phyloP scores from a whole-genome alignment of 495 filamentous ascomycete species.

The Cercophora scortea region DNA sequence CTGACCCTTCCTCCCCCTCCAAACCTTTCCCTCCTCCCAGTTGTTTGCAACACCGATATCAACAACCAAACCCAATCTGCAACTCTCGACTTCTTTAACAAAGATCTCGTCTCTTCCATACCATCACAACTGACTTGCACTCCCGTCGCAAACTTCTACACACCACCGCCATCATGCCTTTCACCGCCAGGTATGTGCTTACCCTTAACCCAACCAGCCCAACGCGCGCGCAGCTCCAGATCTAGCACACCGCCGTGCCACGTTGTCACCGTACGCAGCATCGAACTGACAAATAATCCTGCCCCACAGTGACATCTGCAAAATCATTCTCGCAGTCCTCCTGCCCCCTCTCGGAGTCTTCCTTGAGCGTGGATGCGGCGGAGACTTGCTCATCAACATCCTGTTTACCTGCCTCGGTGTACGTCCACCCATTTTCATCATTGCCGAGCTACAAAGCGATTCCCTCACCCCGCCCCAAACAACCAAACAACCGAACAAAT shows the following conservation, averaged over 20 bases:
- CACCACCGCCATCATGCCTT: conserved; percentile 44
- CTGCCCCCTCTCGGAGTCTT: conserved; percentile 86
- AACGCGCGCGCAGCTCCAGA: background rate
- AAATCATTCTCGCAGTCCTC: conserved; percentile 83
- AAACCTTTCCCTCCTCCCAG: too few species aligned
- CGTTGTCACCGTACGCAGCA: background rate
- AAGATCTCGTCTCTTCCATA: background rate
- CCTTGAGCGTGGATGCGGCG: conserved; percentile 80
- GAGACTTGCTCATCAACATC: conserved; percentile 88
- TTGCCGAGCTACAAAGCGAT: too few species aligned
- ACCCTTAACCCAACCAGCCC: too few species aligned
- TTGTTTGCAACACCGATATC: too few species aligned
- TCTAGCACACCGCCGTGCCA: background rate
- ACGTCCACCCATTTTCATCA: too few species aligned
- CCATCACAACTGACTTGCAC: background rate
- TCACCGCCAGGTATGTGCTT: conserved; percentile 53
- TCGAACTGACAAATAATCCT: background rate
- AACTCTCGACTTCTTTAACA: background rate
- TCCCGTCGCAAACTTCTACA: background rate
- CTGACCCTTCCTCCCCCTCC: too few species aligned
- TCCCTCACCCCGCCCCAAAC: background rate
- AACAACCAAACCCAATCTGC: too few species aligned
- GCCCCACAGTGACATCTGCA: conserved; percentile 69
- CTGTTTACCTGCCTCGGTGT: conserved; percentile 74
- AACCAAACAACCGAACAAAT: background rate